Base-by-base conservation (phyloP, 371 early-diverging fungal genomes). In the Paraphysoderma sedebokerense region DNA sequence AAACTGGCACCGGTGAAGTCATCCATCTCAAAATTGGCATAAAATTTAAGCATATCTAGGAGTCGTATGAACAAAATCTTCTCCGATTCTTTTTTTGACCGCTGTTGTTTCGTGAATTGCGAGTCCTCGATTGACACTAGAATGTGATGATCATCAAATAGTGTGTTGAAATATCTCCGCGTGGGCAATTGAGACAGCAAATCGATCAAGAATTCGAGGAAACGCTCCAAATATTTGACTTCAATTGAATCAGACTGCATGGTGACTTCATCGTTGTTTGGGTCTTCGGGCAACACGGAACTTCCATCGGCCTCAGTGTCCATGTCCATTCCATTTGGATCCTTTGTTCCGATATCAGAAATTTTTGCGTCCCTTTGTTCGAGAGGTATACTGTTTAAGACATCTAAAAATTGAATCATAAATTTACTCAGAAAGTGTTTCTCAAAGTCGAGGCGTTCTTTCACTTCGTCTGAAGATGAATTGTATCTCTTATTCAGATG, bases 171-270 rank as follows among this genome's bases (percentile, higher is more conserved):
- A 54, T 73, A 89, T 41, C 95, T 77, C 28, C 96, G 79, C 0
- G 96, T 92, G 2, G 92, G 81, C 28, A 92, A 59, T 62, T 92
- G 95, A 15, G 84, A 67, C 53, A 78, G 77, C 22, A 95, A 59
- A 52, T 83, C 87, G 19, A 86, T 79, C 39, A 95, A 52, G 28
- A 95, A 67, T 57, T 92, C 92, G 24, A 92, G 48, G 47, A 78
- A 74, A 13, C 85, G 72, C 42, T 81, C 81, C 49, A 72, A 68
- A 46, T 79, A 87, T 22, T 59, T 58, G 24, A 78, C 9, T 22
- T 44, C 45, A 23, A 20, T 33, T 17, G 12, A 0, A 28, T 11
- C 11, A 11, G 8, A 46, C 12, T 13, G 2, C 15, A 29, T 41
- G 27, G 12, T 20, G 1, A 31, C 8, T 3, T 15, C 48, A 15